Evolutionary conservation across 2,329 filamentous ascomycete genomes (phyloP), one percentile per base, ranked within the genome.

Genomic region (Fulvia fulva): DNA sequence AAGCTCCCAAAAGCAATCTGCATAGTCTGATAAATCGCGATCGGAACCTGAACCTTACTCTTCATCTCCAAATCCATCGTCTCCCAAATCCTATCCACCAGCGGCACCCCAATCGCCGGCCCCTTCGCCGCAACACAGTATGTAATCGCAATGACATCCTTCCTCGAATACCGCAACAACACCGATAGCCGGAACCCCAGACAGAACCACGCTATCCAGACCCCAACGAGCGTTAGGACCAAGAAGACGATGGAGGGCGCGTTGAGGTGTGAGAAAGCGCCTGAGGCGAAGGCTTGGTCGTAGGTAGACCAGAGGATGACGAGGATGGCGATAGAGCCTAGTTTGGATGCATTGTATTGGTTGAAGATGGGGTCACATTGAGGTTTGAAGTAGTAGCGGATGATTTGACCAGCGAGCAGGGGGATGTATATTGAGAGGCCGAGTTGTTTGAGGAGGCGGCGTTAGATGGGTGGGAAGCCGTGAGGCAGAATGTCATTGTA

Each of bases 101-200:
- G 70, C 0, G 87, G 87, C 8, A 90, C 87, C 0, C 87, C 86
- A 59, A 90, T 77, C 2, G 83, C 85, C 1, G 86, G 86, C 2
- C 87, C 89, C 73, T 90, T 90, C 16, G 87, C 87, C 0, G 87
- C 86, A 32, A 84, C 86, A 65, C 87, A 89, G 71, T 90, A 89
- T 64, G 87, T 89, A 12, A 89, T 83, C 0, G 87, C 86, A 53
- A 90, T 82, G 0, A 86, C 82, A 65, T 89, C 83, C 58, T 82
- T 80, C 32, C 80, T 81, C 0, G 80, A 74, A 70, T 88, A 78
- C 66, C 79, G 14, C n/a, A 80, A 83, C 41, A 78, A 71, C 2
- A 81, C 70, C 1, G 79, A 80, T 1, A 84, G 76, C 41, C 76
- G 76, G 62, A 83, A 83, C 61, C 85, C 88, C 11, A 88, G 78